A percentile compares a stretch with the other conserved stretches of the same genome.
phyloP scores from a whole-genome alignment of 352 stramenopile species.

The Detonula confervacea region DNA sequence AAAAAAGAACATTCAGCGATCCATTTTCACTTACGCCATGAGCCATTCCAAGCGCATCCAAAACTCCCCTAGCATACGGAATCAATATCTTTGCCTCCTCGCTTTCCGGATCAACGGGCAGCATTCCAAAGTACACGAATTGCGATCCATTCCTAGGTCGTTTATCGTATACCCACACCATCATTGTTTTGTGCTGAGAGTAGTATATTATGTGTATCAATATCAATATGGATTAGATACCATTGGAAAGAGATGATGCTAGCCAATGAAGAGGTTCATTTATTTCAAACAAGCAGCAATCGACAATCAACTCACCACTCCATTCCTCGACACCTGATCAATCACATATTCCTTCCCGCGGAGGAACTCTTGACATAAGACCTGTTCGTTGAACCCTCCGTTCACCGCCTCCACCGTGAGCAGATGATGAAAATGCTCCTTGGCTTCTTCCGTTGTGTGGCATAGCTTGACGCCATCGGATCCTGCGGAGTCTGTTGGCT shows the following conservation, averaged over 20 bases:
- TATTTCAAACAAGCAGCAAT: too few species aligned
- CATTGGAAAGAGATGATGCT: too few species aligned
- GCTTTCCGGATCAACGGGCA: constrained; percentile 62
- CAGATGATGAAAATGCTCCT: constrained; percentile 76
- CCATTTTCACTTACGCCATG: constrained; percentile 69
- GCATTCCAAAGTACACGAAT: constrained; percentile 85
- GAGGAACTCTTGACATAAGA: constrained; percentile 93
- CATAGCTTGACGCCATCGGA: constrained; percentile 94
- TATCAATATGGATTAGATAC: too few species aligned
- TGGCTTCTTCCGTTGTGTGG: constrained; percentile 89
- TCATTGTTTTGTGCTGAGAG: too few species aligned
- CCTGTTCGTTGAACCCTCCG: constrained; percentile 79
- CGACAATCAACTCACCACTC: too few species aligned
- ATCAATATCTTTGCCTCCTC: constrained; percentile 78
- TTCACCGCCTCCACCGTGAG: constrained; percentile 70
- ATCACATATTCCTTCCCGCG: constrained; percentile 93
- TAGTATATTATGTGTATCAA: too few species aligned
- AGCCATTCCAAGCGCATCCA: constrained; percentile 80
- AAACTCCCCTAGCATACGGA: constrained; percentile 69
- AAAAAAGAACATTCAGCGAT: too few species aligned
- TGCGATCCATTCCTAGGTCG: constrained; percentile 87
- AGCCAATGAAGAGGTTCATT: too few species aligned
- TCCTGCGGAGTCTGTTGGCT: constrained; percentile 92
- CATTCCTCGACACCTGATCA: constrained; percentile 90
- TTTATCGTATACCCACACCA: constrained; percentile 95